Conservation (phyloP, 768 basidiomycete species). For the Gelatoporia subvermispora region DNA sequence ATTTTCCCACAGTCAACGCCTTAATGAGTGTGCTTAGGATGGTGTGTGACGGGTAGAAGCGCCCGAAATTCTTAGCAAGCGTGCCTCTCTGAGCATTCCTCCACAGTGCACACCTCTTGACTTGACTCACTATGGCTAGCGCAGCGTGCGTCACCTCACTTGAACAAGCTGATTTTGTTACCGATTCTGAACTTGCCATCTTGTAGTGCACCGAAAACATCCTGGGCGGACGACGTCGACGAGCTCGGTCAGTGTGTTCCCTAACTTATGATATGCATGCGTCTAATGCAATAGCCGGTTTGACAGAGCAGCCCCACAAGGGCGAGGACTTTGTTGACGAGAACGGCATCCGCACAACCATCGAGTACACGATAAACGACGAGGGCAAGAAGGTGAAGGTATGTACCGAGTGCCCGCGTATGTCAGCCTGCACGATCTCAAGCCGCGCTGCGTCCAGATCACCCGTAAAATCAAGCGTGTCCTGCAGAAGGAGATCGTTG, state of each 20-base stretch:
- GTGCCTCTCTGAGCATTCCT: too few species aligned
- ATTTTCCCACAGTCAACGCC: too few species aligned
- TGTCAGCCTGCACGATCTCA: background rate
- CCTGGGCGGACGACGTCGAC: slow-evolving; percentile 87
- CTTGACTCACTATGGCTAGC: slow-evolving; percentile 2
- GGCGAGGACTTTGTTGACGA: slow-evolving; percentile 73
- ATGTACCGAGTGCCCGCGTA: slow-evolving; percentile 10
- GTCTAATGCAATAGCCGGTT: background rate
- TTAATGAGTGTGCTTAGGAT: too few species aligned
- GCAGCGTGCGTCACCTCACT: background rate
- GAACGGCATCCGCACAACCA: slow-evolving; percentile 81
- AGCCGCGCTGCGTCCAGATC: slow-evolving; percentile 43
- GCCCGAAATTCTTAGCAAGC: too few species aligned
- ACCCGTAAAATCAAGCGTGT: slow-evolving; percentile 83
- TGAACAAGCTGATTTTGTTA: background rate
- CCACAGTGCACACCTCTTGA: too few species aligned
- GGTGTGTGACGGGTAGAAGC: too few species aligned
- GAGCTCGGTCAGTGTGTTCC: slow-evolving; percentile 48
- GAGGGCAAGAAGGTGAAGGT: slow-evolving; percentile 96
- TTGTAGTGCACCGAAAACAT: slow-evolving; percentile 48
- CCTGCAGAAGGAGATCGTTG: slow-evolving; percentile 88
- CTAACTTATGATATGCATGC: background rate
- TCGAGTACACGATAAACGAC: slow-evolving; percentile 83
- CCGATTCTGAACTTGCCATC: background rate
- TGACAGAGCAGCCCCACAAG: slow-evolving; percentile 46